Evolutionary conservation across 805 yeast genomes (phyloP).

Genomic region (Grigorovia jiainica): DNA sequence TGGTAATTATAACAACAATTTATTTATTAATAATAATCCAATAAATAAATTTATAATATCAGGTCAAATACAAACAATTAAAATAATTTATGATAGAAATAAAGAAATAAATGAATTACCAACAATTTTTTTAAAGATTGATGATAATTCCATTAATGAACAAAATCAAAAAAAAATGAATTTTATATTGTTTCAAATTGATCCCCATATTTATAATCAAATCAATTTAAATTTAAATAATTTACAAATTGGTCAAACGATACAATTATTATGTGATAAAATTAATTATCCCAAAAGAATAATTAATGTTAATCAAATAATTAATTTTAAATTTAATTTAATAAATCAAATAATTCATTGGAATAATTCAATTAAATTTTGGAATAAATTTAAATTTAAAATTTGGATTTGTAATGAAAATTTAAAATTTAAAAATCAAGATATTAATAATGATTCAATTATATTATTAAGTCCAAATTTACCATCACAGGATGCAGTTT

Average conservation of each 20-base stretch:
- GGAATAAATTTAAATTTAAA: background rate
- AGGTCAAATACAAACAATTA: constrained; percentile 26
- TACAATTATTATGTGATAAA: background rate
- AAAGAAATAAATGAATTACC: too few relatives aligned
- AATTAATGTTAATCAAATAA: background rate
- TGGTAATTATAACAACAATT: background rate
- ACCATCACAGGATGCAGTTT: background rate
- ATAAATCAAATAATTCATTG: constrained; percentile 1
- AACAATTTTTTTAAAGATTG: background rate
- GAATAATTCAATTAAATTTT: background rate
- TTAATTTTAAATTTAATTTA: constrained; percentile 2
- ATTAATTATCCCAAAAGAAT: background rate
- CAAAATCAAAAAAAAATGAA: background rate
- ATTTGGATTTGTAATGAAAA: background rate
- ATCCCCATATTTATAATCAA: background rate
- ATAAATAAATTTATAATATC: constrained; percentile 26
- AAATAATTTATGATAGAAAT: background rate
- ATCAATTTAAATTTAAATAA: background rate
- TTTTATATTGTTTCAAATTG: background rate
- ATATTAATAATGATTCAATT: too few relatives aligned
- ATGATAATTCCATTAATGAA: constrained; percentile 2
- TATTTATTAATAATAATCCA: constrained; percentile 37
- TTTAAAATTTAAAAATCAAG: background rate
- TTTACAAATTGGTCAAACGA: background rate
- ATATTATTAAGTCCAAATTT: background rate